Evolutionary conservation across 2,329 filamentous ascomycete species (phyloP).

Genomic region (Fusarium transvaalense): DNA sequence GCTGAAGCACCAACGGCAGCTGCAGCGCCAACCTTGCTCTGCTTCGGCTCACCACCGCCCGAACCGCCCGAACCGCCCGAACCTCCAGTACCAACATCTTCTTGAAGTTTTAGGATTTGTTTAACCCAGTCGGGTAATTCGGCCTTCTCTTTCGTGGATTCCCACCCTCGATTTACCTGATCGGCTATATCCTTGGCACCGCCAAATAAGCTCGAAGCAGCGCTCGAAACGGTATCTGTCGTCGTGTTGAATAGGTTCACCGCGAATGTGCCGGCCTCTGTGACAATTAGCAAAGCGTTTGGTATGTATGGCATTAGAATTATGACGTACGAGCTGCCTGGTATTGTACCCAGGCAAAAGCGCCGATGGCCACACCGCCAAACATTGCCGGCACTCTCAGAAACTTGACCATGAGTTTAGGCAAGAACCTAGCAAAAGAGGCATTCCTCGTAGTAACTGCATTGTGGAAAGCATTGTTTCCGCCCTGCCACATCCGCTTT

Average conservation of each 20-base stretch:
- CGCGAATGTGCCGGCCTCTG: constrained; percentile 64
- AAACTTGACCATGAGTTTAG: constrained; percentile 92
- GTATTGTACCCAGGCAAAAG: constrained; percentile 93
- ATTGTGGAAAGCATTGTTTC: constrained; percentile 84
- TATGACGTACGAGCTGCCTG: constrained; percentile 82
- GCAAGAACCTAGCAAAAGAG: constrained; percentile 76
- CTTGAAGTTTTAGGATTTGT: constrained; percentile 73
- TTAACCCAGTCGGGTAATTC: constrained; percentile 82
- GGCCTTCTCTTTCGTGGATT: constrained; percentile 82
- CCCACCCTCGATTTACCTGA: constrained; percentile 84
- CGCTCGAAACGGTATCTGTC: constrained; percentile 75
- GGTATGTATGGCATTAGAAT: neutral
- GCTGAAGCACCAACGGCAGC: constrained; percentile 79
- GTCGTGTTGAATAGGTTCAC: constrained; percentile 79
- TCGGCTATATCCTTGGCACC: constrained; percentile 80
- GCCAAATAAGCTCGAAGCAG: constrained; percentile 77
- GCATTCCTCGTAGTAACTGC: constrained; percentile 72
- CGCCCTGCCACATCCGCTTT: constrained; percentile 80
- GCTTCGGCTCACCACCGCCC: constrained; percentile 66
- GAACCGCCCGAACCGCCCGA: constrained; percentile 62
- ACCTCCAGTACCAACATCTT: constrained; percentile 67
- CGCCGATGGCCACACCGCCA: constrained; percentile 87
- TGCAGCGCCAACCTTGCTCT: constrained; percentile 70
- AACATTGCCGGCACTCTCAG: constrained; percentile 90
- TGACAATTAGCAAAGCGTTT: constrained; percentile 43